phyloP scores from a whole-genome alignment of 2,329 filamentous ascomycete species.

The Orbilia blumenaviensis region DNA sequence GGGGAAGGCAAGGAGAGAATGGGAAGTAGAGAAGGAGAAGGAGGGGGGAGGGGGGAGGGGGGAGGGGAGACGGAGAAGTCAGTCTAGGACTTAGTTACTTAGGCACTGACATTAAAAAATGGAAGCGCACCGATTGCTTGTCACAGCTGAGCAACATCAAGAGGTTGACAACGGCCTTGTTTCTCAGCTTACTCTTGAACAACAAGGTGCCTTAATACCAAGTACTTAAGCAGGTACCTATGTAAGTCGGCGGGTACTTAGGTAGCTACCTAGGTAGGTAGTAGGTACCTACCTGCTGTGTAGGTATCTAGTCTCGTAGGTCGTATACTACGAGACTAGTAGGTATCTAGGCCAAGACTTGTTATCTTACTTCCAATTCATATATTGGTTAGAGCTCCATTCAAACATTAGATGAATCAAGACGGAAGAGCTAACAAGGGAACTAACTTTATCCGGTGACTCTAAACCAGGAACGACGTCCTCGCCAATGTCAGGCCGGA shows the following conservation, averaged over 20 bases:
- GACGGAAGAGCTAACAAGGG: background rate
- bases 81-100: no score
- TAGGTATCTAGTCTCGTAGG: no score
- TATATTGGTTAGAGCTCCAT: no score
- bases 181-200: no score
- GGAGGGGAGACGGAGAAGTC: background rate
- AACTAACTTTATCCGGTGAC: background rate
- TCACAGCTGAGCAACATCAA: background rate
- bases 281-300: no score
- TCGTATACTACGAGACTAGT: no score
- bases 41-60: background rate
- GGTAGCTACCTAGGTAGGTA: no score
- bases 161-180: background rate
- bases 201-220: no score
- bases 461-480: background rate
- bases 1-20: background rate
- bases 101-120: background rate
- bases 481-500: slow-evolving; percentile 34
- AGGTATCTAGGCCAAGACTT: no score
- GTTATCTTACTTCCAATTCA: no score
- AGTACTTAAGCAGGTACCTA: no score
- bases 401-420: background rate
- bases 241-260: no score
- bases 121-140: background rate
- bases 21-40: background rate